phyloP scores from a whole-genome alignment of 176 grass and related monocot genomes.

The Leersia perrieri region DNA sequence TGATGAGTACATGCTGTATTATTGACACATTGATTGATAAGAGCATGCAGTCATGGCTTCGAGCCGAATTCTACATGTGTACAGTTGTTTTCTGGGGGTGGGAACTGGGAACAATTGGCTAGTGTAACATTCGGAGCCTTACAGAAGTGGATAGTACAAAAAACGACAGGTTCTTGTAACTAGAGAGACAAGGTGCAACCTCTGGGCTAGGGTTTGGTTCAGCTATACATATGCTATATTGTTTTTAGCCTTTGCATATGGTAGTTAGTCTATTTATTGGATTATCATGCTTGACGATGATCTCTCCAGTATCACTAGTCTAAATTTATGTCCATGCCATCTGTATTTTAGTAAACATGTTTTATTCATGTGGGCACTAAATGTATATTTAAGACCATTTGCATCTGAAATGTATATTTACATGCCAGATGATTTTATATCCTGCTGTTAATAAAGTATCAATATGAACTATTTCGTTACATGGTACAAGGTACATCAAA shows the following conservation, averaged over 20 bases:
- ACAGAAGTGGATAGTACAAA: not conserved
- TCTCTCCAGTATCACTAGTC: too few species aligned
- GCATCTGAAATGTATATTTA: not conserved
- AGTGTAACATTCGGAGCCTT: not conserved
- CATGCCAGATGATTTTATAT: not conserved
- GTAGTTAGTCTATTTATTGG: not conserved
- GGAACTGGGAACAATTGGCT: not conserved
- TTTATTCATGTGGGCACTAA: not conserved
- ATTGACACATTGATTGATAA: not conserved
- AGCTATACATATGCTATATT: not conserved
- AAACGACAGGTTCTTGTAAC: not conserved
- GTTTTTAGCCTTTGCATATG: not conserved
- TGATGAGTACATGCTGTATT: not conserved
- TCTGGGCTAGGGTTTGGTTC: not conserved
- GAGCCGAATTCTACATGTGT: not conserved
- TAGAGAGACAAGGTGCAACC: not conserved
- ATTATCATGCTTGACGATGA: not conserved
- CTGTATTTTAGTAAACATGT: not conserved
- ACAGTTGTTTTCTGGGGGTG: not conserved
- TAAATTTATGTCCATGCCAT: not conserved
- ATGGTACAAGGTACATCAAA: not conserved
- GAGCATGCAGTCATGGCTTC: not conserved
- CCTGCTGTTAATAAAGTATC: not conserved
- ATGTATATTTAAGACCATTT: not conserved
- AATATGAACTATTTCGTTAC: not conserved